Conservation (phyloP, 192 early-diverging fungal species). For the Coemansia sp. region DNA sequence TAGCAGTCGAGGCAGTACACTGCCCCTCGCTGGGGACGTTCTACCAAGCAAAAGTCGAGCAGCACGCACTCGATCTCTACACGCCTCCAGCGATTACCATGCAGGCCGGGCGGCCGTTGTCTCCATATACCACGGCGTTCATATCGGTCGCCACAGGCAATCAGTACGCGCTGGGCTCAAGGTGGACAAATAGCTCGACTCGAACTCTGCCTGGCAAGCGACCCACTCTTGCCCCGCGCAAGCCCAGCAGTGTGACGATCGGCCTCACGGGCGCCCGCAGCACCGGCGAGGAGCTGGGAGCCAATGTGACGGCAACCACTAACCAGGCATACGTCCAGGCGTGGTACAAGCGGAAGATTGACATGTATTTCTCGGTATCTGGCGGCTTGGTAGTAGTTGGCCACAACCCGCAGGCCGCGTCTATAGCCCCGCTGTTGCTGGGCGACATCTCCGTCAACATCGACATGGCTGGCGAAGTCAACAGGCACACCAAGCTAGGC, state of each 20-base stretch:
- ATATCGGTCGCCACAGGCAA: slow-evolving; percentile 76
- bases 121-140: slow-evolving; percentile 63
- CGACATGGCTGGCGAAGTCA: slow-evolving; percentile 16
- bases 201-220: background rate
- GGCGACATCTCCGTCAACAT: slow-evolving; percentile 11
- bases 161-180: slow-evolving; percentile 32
- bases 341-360: slow-evolving; percentile 21
- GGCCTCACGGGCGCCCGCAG: slow-evolving; percentile 4
- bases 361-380: slow-evolving; percentile 26
- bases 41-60: slow-evolving; percentile 33
- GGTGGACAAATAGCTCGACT: slow-evolving; percentile 25
- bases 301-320: slow-evolving; percentile 12
- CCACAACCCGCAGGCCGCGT: background rate
- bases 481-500: slow-evolving; percentile 51
- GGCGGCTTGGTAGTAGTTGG: slow-evolving; percentile 13
- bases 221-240: background rate
- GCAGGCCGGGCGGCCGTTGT: slow-evolving; percentile 66
- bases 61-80: slow-evolving; percentile 54
- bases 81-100: slow-evolving; percentile 67
- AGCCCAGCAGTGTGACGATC: slow-evolving; percentile 28
- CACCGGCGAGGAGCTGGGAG: slow-evolving; percentile 5
- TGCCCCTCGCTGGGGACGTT: slow-evolving; percentile 14
- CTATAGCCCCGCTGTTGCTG: slow-evolving; percentile 3
- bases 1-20: slow-evolving; percentile 61
- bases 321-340: slow-evolving; percentile 18